Evolutionary conservation across 345 rosid species (phyloP).

Genomic region (Excoecaria agallocha): DNA sequence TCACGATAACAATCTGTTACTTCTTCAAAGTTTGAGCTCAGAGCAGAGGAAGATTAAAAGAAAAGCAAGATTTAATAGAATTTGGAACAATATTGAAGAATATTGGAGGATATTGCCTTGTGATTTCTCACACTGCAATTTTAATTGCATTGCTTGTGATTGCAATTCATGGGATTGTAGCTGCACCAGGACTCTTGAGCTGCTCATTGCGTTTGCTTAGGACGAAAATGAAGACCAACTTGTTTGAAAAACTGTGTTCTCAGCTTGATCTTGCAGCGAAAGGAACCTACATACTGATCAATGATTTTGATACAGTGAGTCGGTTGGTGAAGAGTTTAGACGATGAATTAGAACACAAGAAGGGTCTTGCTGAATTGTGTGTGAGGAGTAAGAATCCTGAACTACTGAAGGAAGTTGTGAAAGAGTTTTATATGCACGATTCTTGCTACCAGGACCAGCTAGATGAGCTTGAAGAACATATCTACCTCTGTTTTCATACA

Average conservation of each 20-base stretch:
- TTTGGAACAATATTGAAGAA: conserved; percentile 49
- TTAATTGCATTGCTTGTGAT: conserved; percentile 40
- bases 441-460: conserved; percentile 56
- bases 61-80: conserved; percentile 38
- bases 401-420: conserved; percentile 56
- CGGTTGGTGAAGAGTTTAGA: conserved; percentile 53
- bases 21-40: conserved; percentile 47
- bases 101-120: conserved; percentile 42
- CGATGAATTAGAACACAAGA: conserved; percentile 64
- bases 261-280: conserved; percentile 80
- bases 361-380: conserved; percentile 52
- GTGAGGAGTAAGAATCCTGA: conserved; percentile 49
- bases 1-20: conserved; percentile 41
- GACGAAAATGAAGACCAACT: conserved; percentile 35
- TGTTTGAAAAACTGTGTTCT: conserved; percentile 37
- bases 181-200: conserved; percentile 54
- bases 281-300: conserved; percentile 63
- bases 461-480: conserved; percentile 74
- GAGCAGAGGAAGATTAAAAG: conserved; percentile 44
- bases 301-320: conserved; percentile 75
- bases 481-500: conserved; percentile 65
- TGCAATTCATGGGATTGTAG: conserved; percentile 60
- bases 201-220: conserved; percentile 38
- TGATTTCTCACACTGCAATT: conserved; percentile 43
- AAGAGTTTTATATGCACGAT: conserved; percentile 45